phyloP scores from a whole-genome alignment of 2,329 filamentous ascomycete genomes.

The Lithohypha guttulata region DNA sequence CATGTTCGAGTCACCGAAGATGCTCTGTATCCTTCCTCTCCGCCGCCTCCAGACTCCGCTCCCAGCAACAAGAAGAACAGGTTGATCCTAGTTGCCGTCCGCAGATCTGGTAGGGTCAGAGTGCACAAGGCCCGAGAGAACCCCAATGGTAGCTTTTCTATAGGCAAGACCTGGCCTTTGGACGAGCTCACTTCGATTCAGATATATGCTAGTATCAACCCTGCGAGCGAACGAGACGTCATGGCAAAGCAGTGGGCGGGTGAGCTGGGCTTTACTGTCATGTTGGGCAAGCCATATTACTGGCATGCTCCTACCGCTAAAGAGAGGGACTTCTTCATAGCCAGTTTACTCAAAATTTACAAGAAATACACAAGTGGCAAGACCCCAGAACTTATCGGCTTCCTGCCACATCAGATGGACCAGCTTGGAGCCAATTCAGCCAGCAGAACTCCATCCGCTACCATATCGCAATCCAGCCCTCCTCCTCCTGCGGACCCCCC shows the following conservation, averaged over 20 bases:
- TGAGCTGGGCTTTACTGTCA: slow-evolving; percentile 75
- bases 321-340: slow-evolving; percentile 98
- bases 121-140: slow-evolving; percentile 98
- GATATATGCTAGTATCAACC: slow-evolving; percentile 58
- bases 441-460: slow-evolving; percentile 15
- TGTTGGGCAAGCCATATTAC: slow-evolving; percentile 87
- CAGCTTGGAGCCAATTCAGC: slow-evolving; percentile 49
- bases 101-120: slow-evolving; percentile 82
- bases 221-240: slow-evolving; percentile 48
- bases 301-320: slow-evolving; percentile 90
- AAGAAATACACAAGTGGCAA: slow-evolving; percentile 89
- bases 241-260: slow-evolving; percentile 65
- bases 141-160: slow-evolving; percentile 83
- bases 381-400: slow-evolving; percentile 67
- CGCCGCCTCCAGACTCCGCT: slow-evolving; percentile 68
- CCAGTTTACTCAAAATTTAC: slow-evolving; percentile 90
- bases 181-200: slow-evolving; percentile 79
- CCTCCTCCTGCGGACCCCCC: slow-evolving; percentile 7
- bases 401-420: slow-evolving; percentile 68
- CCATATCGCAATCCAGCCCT: slow-evolving; percentile 13
- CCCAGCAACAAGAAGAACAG: slow-evolving; percentile 72
- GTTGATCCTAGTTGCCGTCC: slow-evolving; percentile 85
- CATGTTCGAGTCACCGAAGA: slow-evolving; percentile 89
- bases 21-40: slow-evolving; percentile 67
- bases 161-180: slow-evolving; percentile 96